These are phyloP conservation scores for Dactylella cylindrospora DNA, from an alignment of 2,329 filamentous ascomycete genomes.

Conservation along the genomic window DNA sequence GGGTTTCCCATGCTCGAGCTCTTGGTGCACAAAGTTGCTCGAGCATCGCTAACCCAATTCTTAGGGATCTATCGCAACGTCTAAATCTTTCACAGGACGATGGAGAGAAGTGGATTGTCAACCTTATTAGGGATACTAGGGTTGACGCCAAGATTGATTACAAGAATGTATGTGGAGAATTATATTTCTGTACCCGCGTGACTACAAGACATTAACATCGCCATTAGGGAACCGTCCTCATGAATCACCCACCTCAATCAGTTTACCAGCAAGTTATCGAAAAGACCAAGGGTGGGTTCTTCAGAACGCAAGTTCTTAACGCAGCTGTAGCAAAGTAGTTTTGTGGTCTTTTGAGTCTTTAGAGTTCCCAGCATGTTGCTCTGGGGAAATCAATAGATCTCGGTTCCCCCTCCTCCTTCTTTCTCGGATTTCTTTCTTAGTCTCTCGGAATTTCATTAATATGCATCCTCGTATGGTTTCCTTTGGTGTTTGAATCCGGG, in stretches of 20 bases:
- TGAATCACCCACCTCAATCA: constrained; percentile 98
- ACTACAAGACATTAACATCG: constrained; percentile 5
- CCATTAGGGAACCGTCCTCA: constrained; percentile 78
- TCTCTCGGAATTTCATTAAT: too few relatives aligned
- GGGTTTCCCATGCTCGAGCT: constrained; percentile 10
- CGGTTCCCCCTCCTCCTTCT: too few relatives aligned
- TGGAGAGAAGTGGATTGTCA: constrained; percentile 99
- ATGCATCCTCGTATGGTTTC: too few relatives aligned
- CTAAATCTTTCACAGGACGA: constrained; percentile 90
- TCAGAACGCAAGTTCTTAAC: constrained; percentile 92
- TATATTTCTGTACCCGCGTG: neutral
- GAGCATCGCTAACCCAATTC: constrained; percentile 45
- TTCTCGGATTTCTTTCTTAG: too few relatives aligned
- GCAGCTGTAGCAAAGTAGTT: constrained; percentile 45
- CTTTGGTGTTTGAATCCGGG: too few relatives aligned
- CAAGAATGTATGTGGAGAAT: constrained; percentile 62
- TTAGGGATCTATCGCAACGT: constrained; percentile 80
- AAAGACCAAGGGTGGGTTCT: constrained; percentile 97
- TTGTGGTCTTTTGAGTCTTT: too few relatives aligned
- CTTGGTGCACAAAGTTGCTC: constrained; percentile 42
- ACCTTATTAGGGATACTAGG: constrained; percentile 94
- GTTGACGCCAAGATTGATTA: constrained; percentile 99
- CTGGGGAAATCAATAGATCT: too few relatives aligned
- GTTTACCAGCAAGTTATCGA: constrained; percentile 99
- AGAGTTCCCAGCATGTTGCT: too few relatives aligned